phyloP scores from a whole-genome alignment of 2,329 filamentous ascomycete species.

The Beauveria rudraprayagi region DNA sequence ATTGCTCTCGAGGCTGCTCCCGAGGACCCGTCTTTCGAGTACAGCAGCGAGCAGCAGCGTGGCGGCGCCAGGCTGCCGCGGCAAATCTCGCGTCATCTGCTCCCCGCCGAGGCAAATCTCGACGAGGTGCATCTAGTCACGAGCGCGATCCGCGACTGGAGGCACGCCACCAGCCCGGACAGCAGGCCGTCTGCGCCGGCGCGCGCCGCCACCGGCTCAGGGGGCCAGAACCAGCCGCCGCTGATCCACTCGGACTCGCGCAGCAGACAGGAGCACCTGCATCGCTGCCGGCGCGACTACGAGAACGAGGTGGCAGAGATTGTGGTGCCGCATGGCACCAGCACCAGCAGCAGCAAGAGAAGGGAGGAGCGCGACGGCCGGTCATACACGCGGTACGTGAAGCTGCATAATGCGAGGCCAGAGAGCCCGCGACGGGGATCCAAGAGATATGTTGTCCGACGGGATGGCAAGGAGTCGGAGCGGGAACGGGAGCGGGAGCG shows the following conservation, averaged over 20 bases:
- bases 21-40: conserved; percentile 43
- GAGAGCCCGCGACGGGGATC: neutral
- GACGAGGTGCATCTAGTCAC: conserved; percentile 53
- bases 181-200: neutral
- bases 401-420: neutral
- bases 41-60: conserved; percentile 48
- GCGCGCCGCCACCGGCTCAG: neutral
- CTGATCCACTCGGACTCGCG: conserved; percentile 1
- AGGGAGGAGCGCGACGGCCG: neutral
- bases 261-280: neutral
- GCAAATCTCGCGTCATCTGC: conserved; percentile 63
- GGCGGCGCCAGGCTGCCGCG: conserved; percentile 62
- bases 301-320: neutral
- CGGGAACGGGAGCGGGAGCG: neutral
- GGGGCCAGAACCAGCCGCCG: neutral
- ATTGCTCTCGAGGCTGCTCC: conserved; percentile 53
- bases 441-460: neutral
- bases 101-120: conserved; percentile 53
- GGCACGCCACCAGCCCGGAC: conserved; percentile 2
- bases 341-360: neutral
- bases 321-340: neutral
- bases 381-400: neutral
- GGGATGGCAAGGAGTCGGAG: neutral
- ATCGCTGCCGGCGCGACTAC: neutral
- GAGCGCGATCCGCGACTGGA: conserved; percentile 45